A percentile compares a stretch with the other conserved stretches of the same genome.
These are phyloP conservation scores for Boletus rubroflammeus DNA, from an alignment of 768 basidiomycete species.

Conservation along the genomic window DNA sequence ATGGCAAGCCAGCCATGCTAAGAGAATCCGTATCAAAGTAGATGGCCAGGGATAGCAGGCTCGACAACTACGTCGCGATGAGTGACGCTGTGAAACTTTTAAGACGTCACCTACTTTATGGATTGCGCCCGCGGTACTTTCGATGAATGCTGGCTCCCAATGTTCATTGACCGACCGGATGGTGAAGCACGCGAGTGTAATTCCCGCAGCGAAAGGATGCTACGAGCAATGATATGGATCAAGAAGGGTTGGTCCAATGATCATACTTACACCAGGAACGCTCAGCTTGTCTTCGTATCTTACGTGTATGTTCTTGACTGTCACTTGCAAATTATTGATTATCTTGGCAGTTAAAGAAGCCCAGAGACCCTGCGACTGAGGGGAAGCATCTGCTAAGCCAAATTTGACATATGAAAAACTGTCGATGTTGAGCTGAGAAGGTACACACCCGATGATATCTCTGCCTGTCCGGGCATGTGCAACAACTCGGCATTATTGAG, in stretches of 20 bases:
- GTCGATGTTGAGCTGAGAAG: background rate
- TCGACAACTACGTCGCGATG: conserved; percentile 59
- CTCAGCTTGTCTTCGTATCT: conserved; percentile 95
- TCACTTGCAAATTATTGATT: conserved; percentile 94
- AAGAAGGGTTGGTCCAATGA: background rate
- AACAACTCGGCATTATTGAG: conserved; percentile 84
- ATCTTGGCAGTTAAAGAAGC: conserved; percentile 83
- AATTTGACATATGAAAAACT: background rate
- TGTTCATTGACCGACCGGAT: conserved; percentile 83
- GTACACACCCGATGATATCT: conserved; percentile 43
- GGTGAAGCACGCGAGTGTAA: conserved; percentile 84
- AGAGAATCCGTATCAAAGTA: conserved; percentile 94
- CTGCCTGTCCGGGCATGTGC: conserved; percentile 59
- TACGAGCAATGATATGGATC: conserved; percentile 29
- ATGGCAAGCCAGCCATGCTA: conserved; percentile 68
- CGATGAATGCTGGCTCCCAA: conserved; percentile 91
- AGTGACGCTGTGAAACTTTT: background rate
- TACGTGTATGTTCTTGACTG: conserved; percentile 92
- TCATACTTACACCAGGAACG: conserved; percentile 75
- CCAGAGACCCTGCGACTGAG: conserved; percentile 82
- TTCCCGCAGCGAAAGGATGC: conserved; percentile 93
- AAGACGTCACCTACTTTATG: conserved; percentile 62
- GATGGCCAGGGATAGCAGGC: conserved; percentile 78
- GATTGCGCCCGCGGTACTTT: conserved; percentile 79
- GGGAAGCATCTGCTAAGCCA: conserved; percentile 41